Base-by-base conservation (phyloP, 73 alveolate species). In the Paramecium pentaurelia region DNA sequence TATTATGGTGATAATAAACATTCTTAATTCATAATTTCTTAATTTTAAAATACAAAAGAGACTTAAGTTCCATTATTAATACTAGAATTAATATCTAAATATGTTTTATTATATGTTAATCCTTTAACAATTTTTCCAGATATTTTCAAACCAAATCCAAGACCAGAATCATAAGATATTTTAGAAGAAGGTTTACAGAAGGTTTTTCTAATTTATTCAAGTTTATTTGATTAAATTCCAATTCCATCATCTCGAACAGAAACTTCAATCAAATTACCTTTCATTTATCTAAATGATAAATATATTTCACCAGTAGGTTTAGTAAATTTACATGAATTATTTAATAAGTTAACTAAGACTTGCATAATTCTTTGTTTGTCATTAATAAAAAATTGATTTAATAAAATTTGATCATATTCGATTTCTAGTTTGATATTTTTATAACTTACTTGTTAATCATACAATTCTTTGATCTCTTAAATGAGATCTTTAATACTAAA, bases 321-420 rank as follows among this genome's bases (percentile, higher is more conserved):
- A 6, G 91, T 80, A 22, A 44, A 80, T 36, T 80, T 80, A 28
- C 47, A 44, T 4, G 91, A 80, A 14, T 80, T 80, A 80, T 80
- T 80, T 49, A 80, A 25, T 42, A 80, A 64, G 18, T 80, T 80
- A 80, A 80, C 91, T 14, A 80, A 80, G 9, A 80, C 75, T 45
- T 80, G 18, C 75, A 47, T 80, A 18, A 80, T 49, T 49, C 91
- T 42, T 80, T 80, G 11, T 45, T 45, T 45, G 27, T 80, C 91
- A 80, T 42, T 80, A 4, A 80, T 42, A 12, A 80, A 40, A 32
- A 27, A 25, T 42, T 49, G 18, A 80, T 80, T 42, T 44, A 28
- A 32, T 32, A 64, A 34, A 64, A 51, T 12, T 34, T 42, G 6
- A 27, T 49, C 47, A 80, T 64, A 80, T 42, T 25, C 0, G 18